Evolutionary conservation across 228 moss, liverwort and hornwort species (phyloP).

Genomic region (Sphagnum magellanicum): DNA sequence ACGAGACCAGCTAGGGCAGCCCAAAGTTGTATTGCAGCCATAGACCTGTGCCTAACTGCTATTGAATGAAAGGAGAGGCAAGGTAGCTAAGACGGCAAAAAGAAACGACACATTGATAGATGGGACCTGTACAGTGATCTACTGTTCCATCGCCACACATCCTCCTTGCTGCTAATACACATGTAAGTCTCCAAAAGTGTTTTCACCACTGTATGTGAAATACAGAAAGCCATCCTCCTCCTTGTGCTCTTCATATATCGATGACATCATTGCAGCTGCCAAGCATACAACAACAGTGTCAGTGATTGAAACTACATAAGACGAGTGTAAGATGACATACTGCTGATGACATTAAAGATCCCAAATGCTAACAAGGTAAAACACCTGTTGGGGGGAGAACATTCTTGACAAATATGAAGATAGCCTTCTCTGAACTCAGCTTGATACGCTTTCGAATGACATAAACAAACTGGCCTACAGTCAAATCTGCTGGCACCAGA

Average conservation of each 20-base stretch:
- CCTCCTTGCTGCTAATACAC: constrained; percentile 21
- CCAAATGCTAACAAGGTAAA: not conserved
- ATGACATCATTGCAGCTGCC: constrained; percentile 80
- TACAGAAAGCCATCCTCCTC: constrained; percentile 79
- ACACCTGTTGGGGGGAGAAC: constrained; percentile 73
- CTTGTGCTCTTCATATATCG: constrained; percentile 78
- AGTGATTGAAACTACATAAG: not conserved
- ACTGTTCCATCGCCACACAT: no score
- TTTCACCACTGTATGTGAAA: constrained; percentile 78
- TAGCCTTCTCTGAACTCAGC: constrained; percentile 68
- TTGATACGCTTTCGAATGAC: constrained; percentile 90
- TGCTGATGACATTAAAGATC: not conserved
- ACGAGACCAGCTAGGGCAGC: not conserved
- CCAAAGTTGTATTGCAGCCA: not conserved
- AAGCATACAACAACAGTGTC: not conserved
- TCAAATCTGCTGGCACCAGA: constrained; percentile 81
- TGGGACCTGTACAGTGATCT: not conserved
- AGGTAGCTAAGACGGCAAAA: not conserved
- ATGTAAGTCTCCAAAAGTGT: constrained; percentile 65
- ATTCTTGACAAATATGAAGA: constrained; percentile 77
- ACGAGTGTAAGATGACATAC: no score
- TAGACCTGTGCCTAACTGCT: not conserved
- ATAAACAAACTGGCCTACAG: constrained; percentile 87
- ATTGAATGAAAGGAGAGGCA: not conserved
- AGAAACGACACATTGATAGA: no score